Evolutionary conservation across 2,329 filamentous ascomycete genomes (phyloP), one percentile per base, ranked within the genome.

Genomic region (Neoarthrinium moseri): DNA sequence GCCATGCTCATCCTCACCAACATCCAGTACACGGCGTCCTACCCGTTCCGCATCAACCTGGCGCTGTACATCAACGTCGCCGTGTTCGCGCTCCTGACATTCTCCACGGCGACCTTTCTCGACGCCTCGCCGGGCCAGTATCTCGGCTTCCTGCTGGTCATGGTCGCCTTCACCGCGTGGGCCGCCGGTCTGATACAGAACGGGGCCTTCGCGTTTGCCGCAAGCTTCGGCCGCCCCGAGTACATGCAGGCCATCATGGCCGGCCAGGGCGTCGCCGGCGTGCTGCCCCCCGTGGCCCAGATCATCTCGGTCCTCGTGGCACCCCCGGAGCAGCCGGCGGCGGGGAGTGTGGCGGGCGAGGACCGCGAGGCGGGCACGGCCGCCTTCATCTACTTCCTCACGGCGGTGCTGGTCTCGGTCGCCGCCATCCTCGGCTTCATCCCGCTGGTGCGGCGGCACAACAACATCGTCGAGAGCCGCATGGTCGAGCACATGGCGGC

Each of bases 221-320:
- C 88, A 4, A 86, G 89, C 43, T 97, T 96, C 60, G 89, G 86
- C 27, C 77, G 88, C 42, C 81, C 86, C 17, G 89, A 94, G 66
- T 99, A 97, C 66, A 96, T 90, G 45, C 92, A 97, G 68, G 92
- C 87, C 20, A 91, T 97, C 66, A 97, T 99, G 91, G 84, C 86
- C 3, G 94, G 94, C 1, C 94, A 99, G 67, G 92, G 86, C 24
- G 77, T 99, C 4, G 91, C 94, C 0, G 94, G 94, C 23, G 91
- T 99, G 8, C 72, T 97, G 4, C 94, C 94, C 0, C 86, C 89
- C 38, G 75, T 60, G 38, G 89, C 90, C 2, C 91, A 97, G 66
- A 92, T 97, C 55, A 65, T 88, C 35, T 87, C 89, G 2, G 91
- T 95, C 11, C 74, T 96, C 10, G 78, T 82, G 26, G 74, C 89